Percentiles rank a stretch among this genome's conserved stretches.
These are phyloP conservation scores for Euclidium syriacum DNA, from an alignment of 345 rosid species.

Conservation along the genomic window DNA sequence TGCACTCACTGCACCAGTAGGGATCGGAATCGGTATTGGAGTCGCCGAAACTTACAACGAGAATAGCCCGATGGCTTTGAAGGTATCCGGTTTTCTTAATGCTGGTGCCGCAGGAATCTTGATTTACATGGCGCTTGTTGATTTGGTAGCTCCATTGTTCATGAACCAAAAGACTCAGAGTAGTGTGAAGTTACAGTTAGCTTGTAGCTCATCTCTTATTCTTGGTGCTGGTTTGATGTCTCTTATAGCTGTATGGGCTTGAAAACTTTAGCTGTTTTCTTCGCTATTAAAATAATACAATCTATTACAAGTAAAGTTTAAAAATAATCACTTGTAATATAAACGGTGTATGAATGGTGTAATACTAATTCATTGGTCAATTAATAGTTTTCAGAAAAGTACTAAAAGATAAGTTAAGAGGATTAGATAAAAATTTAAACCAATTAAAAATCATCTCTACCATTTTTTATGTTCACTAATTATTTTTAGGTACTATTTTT, in stretches of 20 bases:
- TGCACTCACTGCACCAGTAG: conserved; percentile 52
- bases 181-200: conserved; percentile 31
- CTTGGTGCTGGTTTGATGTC: conserved; percentile 60
- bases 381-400: neutral
- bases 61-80: conserved; percentile 43
- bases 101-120: conserved; percentile 57
- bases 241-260: conserved; percentile 58
- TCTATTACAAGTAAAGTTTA: too few species aligned
- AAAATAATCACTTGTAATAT: too few species aligned
- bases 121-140: conserved; percentile 61
- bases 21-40: conserved; percentile 51
- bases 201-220: conserved; percentile 32
- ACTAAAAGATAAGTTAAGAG: neutral
- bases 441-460: neutral
- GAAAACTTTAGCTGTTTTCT: neutral
- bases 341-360: too few species aligned
- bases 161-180: conserved; percentile 36
- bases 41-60: conserved; percentile 37
- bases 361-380: too few species aligned
- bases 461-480: neutral
- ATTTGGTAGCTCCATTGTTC: conserved; percentile 49
- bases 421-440: neutral
- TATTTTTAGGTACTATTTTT: neutral
- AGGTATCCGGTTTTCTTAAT: conserved; percentile 46
- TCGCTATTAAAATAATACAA: too few species aligned